Evolutionary conservation across 192 early-diverging fungal genomes (phyloP).

Genomic region (Dimargaris xerosporica): DNA sequence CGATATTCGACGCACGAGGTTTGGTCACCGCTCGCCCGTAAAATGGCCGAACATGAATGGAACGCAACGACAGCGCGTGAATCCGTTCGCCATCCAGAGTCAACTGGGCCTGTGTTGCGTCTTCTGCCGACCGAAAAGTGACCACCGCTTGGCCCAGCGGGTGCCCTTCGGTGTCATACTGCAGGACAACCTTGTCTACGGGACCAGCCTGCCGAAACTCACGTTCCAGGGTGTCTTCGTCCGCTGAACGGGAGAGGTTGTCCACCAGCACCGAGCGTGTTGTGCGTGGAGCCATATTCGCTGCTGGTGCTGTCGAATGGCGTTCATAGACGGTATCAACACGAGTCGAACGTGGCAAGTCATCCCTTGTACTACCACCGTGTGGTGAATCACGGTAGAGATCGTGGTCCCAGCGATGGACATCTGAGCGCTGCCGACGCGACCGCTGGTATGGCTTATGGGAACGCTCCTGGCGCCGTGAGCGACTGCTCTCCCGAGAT

Average conservation of each 20-base stretch:
- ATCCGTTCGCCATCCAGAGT: conserved; percentile 2
- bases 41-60: neutral
- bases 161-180: neutral
- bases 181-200: neutral
- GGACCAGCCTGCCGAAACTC: neutral
- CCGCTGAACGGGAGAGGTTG: neutral
- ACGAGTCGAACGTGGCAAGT: too few relatives aligned
- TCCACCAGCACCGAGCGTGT: neutral
- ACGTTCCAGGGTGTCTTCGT: neutral
- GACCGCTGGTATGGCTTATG: neutral
- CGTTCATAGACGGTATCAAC: too few relatives aligned
- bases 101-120: neutral
- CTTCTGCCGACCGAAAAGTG: neutral
- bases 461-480: too few relatives aligned
- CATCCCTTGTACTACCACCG: too few relatives aligned
- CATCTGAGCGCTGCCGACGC: neutral
- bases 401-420: neutral
- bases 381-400: neutral
- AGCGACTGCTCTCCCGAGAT: too few relatives aligned
- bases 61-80: neutral
- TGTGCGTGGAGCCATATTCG: too few relatives aligned
- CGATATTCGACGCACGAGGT: neutral
- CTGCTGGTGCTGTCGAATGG: too few relatives aligned
- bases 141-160: neutral
- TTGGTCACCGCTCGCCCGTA: neutral